phyloP scores from a whole-genome alignment of 129 eudicot genomes.

The Silybum marianum region DNA sequence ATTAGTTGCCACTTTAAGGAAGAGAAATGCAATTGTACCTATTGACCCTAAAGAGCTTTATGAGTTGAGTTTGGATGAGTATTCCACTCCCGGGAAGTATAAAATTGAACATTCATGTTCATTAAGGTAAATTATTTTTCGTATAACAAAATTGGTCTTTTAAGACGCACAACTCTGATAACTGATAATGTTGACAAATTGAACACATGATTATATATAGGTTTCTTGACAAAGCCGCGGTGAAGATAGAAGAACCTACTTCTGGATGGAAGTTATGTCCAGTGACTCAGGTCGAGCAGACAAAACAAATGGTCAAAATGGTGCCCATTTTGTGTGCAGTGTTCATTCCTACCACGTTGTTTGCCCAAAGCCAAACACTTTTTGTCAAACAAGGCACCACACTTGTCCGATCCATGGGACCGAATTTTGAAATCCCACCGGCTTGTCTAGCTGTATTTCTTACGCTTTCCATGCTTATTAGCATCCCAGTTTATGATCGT shows the following conservation, averaged over 20 bases:
- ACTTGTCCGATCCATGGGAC: slow-evolving; percentile 49
- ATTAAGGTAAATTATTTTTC: slow-evolving; percentile 33
- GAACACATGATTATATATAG: slow-evolving; percentile 19
- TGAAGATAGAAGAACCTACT: slow-evolving; percentile 21
- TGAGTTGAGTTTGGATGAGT: slow-evolving; percentile 54
- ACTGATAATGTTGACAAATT: neutral
- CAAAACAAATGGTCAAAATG: slow-evolving; percentile 71
- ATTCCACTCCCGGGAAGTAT: slow-evolving; percentile 39
- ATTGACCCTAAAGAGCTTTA: slow-evolving; percentile 55
- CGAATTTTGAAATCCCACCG: slow-evolving; percentile 61
- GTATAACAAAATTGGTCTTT: neutral
- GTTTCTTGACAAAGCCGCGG: slow-evolving; percentile 59
- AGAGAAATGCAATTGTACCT: slow-evolving; percentile 46
- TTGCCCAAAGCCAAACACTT: slow-evolving; percentile 52
- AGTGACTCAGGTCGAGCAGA: slow-evolving; percentile 69
- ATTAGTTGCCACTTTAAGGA: slow-evolving; percentile 51
- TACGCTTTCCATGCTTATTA: slow-evolving; percentile 55
- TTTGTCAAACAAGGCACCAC: slow-evolving; percentile 74
- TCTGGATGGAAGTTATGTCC: slow-evolving; percentile 54
- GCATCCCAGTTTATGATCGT: slow-evolving; percentile 56
- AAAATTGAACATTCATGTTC: slow-evolving; percentile 49
- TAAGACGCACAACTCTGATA: neutral
- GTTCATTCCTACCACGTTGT: slow-evolving; percentile 52
- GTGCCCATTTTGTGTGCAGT: slow-evolving; percentile 49
- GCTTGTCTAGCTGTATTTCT: slow-evolving; percentile 54